These are phyloP conservation scores for Metarhizium brunneum DNA, from an alignment of 2,329 filamentous ascomycete genomes.

Conservation along the genomic window DNA sequence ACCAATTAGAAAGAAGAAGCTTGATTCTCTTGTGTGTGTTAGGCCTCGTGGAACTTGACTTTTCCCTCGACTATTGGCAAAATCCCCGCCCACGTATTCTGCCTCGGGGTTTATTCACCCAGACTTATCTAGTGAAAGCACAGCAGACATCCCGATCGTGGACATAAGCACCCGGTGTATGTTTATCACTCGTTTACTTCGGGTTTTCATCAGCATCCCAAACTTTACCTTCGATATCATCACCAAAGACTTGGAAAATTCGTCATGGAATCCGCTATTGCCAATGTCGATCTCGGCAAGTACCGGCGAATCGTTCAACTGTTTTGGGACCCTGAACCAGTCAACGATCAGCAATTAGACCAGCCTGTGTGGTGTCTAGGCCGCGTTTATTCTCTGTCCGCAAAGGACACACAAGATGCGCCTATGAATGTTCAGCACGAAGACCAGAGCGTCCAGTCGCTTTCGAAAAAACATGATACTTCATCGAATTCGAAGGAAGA, in stretches of 20 bases:
- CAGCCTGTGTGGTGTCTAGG: slow-evolving; percentile 78
- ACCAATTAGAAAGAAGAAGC: background rate
- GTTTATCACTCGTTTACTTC: background rate
- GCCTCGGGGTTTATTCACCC: background rate
- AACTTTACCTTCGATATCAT: background rate
- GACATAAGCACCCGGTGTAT: background rate
- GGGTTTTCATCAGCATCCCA: background rate
- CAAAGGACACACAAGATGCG: slow-evolving; percentile 5
- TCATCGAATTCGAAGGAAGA: background rate
- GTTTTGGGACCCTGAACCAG: slow-evolving; percentile 85
- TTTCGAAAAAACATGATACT: background rate
- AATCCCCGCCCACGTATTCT: background rate
- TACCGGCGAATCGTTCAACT: slow-evolving; percentile 76
- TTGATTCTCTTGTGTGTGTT: background rate
- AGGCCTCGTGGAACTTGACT: no score
- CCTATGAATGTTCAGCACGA: background rate
- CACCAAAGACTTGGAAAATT: background rate
- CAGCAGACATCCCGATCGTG: background rate
- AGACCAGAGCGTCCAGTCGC: background rate
- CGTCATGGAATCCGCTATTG: slow-evolving; percentile 28
- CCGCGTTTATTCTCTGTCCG: slow-evolving; percentile 36
- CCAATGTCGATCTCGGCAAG: slow-evolving; percentile 64
- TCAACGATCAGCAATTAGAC: slow-evolving; percentile 60
- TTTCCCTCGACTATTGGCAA: background rate
- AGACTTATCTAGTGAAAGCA: background rate